Conservation (phyloP, 2,329 filamentous ascomycete genomes). For the Claviceps quebecensis region DNA sequence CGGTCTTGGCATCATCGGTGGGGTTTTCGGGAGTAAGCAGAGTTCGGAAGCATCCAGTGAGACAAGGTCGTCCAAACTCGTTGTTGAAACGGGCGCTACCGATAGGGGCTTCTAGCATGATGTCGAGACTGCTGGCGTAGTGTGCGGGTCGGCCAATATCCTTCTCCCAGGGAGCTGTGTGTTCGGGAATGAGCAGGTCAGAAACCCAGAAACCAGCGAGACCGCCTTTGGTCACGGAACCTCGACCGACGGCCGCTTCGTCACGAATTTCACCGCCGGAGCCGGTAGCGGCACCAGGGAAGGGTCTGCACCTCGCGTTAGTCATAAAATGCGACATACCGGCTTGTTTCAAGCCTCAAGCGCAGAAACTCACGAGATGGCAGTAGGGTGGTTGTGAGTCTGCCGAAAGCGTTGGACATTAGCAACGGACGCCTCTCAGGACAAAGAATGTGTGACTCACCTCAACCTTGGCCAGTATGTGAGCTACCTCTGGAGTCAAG, state of each 20-base stretch:
- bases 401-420: background rate
- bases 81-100: slow-evolving; percentile 95
- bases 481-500: slow-evolving; percentile 71
- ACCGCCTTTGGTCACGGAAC: slow-evolving; percentile 85
- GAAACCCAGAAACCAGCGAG: slow-evolving; percentile 91
- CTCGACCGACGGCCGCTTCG: slow-evolving; percentile 84
- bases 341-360: background rate
- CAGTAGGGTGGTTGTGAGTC: slow-evolving; percentile 94
- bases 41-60: slow-evolving; percentile 83
- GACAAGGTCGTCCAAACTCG: slow-evolving; percentile 83
- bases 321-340: background rate
- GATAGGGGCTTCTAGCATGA: slow-evolving; percentile 95
- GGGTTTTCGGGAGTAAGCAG: slow-evolving; percentile 43
- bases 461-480: slow-evolving; percentile 87
- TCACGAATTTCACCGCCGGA: slow-evolving; percentile 93
- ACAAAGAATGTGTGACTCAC: slow-evolving; percentile 3
- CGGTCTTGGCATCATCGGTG: slow-evolving; percentile 20
- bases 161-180: slow-evolving; percentile 75
- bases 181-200: slow-evolving; percentile 76
- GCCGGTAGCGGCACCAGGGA: slow-evolving; percentile 83
- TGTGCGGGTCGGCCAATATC: slow-evolving; percentile 82
- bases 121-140: slow-evolving; percentile 86
- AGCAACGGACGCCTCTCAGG: too few relatives aligned
- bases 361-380: slow-evolving; percentile 47
- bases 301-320: slow-evolving; percentile 35